Base-by-base conservation (phyloP, 129 eudicot genomes). In the Escallonia rubra region DNA sequence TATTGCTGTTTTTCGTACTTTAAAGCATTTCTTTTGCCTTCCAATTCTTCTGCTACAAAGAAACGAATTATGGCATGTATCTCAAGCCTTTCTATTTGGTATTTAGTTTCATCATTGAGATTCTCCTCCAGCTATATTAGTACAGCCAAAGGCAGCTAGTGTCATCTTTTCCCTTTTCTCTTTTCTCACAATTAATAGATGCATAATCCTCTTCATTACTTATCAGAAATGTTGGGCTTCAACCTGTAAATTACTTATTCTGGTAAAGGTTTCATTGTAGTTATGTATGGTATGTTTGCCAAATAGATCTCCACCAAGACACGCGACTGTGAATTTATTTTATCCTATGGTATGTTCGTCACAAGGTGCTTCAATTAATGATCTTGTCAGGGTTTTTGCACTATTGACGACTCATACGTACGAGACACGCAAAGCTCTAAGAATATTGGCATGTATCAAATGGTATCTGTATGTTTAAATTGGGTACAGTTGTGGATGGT, bases 51-150 rank as follows among this genome's bases (percentile, higher is more conserved):
- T 42, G 7, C 10, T 67, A 3, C 23, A 42, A 52, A 12, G 16
- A 14, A 44, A 12, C 43, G 42, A 10, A 68, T 23, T 55, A 43
- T 68, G 43, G 15, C 63, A 55, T 44, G 42, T 56, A 16, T 56
- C 34, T 23, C 34, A 23, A 41, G 71, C 41, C 62, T 67, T 67
- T 55, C 55, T 15, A 43, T 59, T 44, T 68, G 46, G 55, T 43
- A 43, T 59, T 50, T 68, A 59, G 41, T 68, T 43, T 47, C 72
- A 43, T 57, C 63, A 68, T 68, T 68, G 10, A 56, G 63, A 68
- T 68, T 67, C 72, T 67, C 72, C 34, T 57, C 72, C 41, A 43
- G 45, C 44, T 56, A 68, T 47, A 44, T 67, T 12, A 53, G 62
- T 15, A 42, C 42, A 42, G 59, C 42, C 72, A 54, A 67, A 41